Evolutionary conservation across 2,329 filamentous ascomycete genomes (phyloP).

Genomic region (Domatiomyces globalis): DNA sequence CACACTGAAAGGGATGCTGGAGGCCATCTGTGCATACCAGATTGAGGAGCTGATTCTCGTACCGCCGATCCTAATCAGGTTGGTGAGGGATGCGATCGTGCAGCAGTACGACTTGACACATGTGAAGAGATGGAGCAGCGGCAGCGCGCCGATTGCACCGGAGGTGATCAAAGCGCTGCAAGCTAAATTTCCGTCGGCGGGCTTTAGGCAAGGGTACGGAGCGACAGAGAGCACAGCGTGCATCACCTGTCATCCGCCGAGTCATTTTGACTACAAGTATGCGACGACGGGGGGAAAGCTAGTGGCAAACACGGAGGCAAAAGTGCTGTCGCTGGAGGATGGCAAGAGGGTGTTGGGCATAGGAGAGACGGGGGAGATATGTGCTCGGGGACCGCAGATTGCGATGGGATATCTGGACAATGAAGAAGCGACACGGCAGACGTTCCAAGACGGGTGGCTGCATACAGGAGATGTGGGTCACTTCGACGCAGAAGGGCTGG

Average conservation of each 20-base stretch:
- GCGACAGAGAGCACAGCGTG: slow-evolving; percentile 54
- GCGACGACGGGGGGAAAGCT: slow-evolving; percentile 34
- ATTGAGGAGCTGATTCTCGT: slow-evolving; percentile 45
- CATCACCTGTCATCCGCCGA: slow-evolving; percentile 46
- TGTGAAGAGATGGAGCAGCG: slow-evolving; percentile 43
- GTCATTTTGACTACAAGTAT: slow-evolving; percentile 43
- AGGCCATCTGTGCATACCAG: slow-evolving; percentile 38
- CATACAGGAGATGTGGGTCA: slow-evolving; percentile 54
- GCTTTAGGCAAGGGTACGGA: slow-evolving; percentile 54
- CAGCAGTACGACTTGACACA: slow-evolving; percentile 40
- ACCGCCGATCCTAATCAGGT: slow-evolving; percentile 47
- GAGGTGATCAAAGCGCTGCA: slow-evolving; percentile 45
- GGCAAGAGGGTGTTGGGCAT: slow-evolving; percentile 34
- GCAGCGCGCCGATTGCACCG: slow-evolving; percentile 43
- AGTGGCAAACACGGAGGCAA: slow-evolving; percentile 45
- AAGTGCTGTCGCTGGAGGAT: slow-evolving; percentile 38
- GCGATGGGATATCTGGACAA: slow-evolving; percentile 69
- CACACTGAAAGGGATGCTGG: slow-evolving; percentile 44
- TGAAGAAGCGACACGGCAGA: slow-evolving; percentile 52
- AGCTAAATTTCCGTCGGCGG: slow-evolving; percentile 43
- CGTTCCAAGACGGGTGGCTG: slow-evolving; percentile 44
- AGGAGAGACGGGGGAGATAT: slow-evolving; percentile 44
- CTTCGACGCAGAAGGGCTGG: slow-evolving; percentile 41
- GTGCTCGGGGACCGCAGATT: slow-evolving; percentile 66
- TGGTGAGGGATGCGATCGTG: slow-evolving; percentile 39